A percentile compares a stretch with the other conserved stretches of the same genome.
Conservation (phyloP, 2,329 filamentous ascomycete species). For the Cercospora zeina region DNA sequence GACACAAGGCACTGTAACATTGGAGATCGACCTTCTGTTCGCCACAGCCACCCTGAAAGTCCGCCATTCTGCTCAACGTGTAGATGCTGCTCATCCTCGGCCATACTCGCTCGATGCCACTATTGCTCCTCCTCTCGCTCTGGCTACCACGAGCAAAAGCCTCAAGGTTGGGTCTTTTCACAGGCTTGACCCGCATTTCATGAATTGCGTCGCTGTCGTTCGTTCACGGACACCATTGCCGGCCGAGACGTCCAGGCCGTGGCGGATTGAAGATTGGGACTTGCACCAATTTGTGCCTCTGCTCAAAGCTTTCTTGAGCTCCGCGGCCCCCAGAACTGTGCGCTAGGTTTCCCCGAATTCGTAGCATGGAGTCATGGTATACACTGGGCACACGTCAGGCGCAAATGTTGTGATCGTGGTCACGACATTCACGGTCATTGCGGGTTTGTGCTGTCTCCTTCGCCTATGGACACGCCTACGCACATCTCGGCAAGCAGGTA, state of each 20-base stretch:
- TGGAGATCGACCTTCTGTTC: conserved; percentile 6
- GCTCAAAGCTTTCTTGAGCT: background rate
- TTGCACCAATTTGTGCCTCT: background rate
- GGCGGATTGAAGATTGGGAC: background rate
- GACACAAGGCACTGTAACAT: background rate
- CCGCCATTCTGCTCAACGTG: background rate
- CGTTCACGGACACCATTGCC: background rate
- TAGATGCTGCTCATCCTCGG: background rate
- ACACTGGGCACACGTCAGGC: conserved; percentile 26
- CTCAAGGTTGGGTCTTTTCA: background rate
- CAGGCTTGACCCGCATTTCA: background rate
- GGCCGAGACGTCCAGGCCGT: too few species aligned
- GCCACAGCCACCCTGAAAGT: conserved; percentile 6
- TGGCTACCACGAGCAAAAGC: background rate
- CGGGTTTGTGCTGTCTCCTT: conserved; percentile 22
- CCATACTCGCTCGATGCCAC: conserved; percentile 11
- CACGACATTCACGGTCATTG: conserved; percentile 25
- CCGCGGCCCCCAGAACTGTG: background rate
- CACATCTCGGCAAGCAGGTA: conserved; percentile 20
- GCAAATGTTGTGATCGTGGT: conserved; percentile 25
- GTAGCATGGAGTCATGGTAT: background rate
- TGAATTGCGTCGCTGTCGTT: background rate
- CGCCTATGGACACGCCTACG: conserved; percentile 26
- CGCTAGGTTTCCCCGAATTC: background rate
- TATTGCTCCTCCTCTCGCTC: background rate